These are phyloP conservation scores for Sisymbrium irio DNA, from an alignment of 345 rosid species.

Conservation along the genomic window DNA sequence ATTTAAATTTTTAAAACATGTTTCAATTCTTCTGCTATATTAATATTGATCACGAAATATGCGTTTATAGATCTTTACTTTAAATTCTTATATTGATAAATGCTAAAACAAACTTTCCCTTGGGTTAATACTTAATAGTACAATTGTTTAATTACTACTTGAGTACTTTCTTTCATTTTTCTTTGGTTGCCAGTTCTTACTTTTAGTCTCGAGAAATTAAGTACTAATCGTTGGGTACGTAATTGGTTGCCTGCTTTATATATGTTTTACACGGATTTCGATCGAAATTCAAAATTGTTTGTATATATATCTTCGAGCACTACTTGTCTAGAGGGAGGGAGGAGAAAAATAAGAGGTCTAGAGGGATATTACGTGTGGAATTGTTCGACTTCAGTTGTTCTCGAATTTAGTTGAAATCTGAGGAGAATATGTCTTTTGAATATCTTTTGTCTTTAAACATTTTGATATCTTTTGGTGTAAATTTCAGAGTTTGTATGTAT, in stretches of 20 bases:
- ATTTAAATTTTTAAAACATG: neutral
- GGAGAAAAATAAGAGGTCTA: conserved; percentile 5
- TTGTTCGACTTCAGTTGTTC: conserved; percentile 20
- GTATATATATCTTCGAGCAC: conserved; percentile 1
- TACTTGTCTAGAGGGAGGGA: neutral
- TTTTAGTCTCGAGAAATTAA: neutral
- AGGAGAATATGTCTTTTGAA: conserved; percentile 15
- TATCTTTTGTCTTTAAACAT: neutral
- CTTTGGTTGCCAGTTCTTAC: neutral
- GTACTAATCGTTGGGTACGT: neutral
- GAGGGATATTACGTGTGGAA: conserved; percentile 23
- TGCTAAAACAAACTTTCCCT: neutral
- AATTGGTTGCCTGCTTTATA: conserved; percentile 16
- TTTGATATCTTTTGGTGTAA: neutral
- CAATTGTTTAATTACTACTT: neutral
- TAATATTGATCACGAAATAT: neutral
- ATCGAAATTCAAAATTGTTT: neutral
- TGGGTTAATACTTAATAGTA: too few species aligned
- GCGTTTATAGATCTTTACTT: neutral
- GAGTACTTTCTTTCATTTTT: neutral
- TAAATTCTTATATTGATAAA: neutral
- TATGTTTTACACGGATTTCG: neutral
- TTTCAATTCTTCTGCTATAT: neutral
- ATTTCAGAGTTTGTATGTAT: conserved; percentile 16
- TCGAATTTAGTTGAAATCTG: conserved; percentile 19